Evolutionary conservation across 1,284 basidiomycete genomes (phyloP).

Genomic region (Heterobasidion occidentale): DNA sequence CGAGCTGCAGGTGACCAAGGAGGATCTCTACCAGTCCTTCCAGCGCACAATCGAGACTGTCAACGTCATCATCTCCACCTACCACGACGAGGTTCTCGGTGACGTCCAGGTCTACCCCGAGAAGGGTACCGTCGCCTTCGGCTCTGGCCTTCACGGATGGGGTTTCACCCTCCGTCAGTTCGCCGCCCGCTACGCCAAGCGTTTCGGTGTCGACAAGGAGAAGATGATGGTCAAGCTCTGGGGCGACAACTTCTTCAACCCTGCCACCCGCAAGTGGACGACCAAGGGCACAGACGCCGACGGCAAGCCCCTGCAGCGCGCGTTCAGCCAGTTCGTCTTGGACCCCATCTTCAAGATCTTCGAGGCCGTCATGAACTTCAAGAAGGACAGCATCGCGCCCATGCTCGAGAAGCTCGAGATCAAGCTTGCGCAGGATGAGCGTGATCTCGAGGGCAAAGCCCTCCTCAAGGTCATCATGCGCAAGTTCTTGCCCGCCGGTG

Average conservation of each 20-base stretch:
- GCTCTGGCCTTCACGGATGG: conserved; percentile 99
- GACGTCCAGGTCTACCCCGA: conserved; percentile 99
- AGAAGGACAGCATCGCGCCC: conserved; percentile 82
- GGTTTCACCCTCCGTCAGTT: conserved; percentile 99
- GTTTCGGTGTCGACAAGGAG: conserved; percentile 98
- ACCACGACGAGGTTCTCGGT: conserved; percentile 91
- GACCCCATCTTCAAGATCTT: conserved; percentile 99
- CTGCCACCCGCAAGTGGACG: conserved; percentile 95
- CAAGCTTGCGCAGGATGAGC: conserved; percentile 86
- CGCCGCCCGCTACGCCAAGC: conserved; percentile 92
- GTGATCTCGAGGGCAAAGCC: conserved; percentile 93
- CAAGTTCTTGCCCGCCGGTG: conserved; percentile 99
- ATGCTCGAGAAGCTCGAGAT: conserved; percentile 98
- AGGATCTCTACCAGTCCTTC: conserved; percentile 98
- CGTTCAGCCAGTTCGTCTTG: conserved; percentile 95
- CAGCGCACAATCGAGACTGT: conserved; percentile 95
- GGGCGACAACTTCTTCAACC: conserved; percentile 99
- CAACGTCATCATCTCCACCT: conserved; percentile 98
- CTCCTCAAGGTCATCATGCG: conserved; percentile 99
- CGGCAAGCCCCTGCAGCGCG: conserved; percentile 87
- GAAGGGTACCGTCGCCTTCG: conserved; percentile 97
- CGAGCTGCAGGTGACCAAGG: conserved; percentile 97
- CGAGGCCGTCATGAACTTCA: conserved; percentile 99
- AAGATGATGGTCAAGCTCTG: conserved; percentile 99
- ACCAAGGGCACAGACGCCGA: conserved; percentile 74